These are phyloP conservation scores for Thermothelomyces thermophilus DNA, from an alignment of 2,329 filamentous ascomycete species.

Conservation along the genomic window DNA sequence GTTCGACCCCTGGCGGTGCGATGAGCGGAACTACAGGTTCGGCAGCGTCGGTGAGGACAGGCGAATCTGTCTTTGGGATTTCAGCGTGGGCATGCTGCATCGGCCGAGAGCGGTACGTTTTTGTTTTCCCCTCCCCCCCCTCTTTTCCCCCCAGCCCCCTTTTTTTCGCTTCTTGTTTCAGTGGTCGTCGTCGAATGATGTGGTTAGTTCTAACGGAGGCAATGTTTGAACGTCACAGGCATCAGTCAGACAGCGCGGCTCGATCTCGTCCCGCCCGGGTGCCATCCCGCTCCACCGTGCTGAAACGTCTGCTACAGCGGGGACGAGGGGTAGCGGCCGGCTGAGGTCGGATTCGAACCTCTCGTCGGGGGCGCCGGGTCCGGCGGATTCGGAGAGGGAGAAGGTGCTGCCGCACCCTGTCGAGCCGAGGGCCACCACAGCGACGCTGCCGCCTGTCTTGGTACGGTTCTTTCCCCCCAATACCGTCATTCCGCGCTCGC, in stretches of 20 bases:
- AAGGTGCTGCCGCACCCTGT: constrained; percentile 65
- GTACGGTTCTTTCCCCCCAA: constrained; percentile 42
- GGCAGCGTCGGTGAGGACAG: constrained; percentile 95
- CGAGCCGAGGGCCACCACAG: constrained; percentile 74
- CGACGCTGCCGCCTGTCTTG: constrained; percentile 85
- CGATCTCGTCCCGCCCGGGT: constrained; percentile 42
- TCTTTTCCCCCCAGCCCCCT: not conserved
- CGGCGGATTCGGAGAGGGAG: not conserved
- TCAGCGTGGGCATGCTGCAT: constrained; percentile 93
- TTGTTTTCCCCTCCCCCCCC: not conserved
- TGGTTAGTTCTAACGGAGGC: not conserved
- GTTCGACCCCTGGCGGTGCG: constrained; percentile 95
- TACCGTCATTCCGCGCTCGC: too few relatives aligned
- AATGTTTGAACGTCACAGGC: constrained; percentile 33
- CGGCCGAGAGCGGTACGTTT: constrained; percentile 67
- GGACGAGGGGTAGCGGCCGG: constrained; percentile 40
- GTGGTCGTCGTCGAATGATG: too few relatives aligned
- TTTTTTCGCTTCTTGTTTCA: too few relatives aligned
- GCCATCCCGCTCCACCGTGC: constrained; percentile 42
- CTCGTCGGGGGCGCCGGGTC: constrained; percentile 37
- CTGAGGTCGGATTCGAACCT: constrained; percentile 66
- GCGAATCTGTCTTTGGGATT: constrained; percentile 89
- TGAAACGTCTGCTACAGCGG: constrained; percentile 42
- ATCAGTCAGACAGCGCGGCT: constrained; percentile 50
- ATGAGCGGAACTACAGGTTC: constrained; percentile 91